These are phyloP conservation scores for Marchantia polymorpha DNA, from an alignment of 225 moss, liverwort and hornwort genomes.

Conservation along the genomic window DNA sequence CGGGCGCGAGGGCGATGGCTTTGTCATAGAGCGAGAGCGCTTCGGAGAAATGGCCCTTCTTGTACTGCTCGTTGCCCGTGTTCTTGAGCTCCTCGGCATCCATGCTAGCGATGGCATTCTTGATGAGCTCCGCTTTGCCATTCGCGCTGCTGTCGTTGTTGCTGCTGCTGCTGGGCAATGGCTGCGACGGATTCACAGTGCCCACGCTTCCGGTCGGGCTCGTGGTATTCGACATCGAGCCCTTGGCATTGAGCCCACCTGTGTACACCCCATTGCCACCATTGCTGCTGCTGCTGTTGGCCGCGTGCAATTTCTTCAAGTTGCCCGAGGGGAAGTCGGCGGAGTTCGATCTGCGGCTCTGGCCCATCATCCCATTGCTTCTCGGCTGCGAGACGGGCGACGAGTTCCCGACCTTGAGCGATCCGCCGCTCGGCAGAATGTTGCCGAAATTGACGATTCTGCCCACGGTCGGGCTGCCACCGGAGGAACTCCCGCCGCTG, in stretches of 20 bases:
- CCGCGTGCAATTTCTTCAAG: slow-evolving; percentile 28
- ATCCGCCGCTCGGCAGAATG: slow-evolving; percentile 43
- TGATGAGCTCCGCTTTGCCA: slow-evolving; percentile 36
- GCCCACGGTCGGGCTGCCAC: slow-evolving; percentile 36
- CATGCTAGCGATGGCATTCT: slow-evolving; percentile 52
- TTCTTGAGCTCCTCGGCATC: slow-evolving; percentile 84
- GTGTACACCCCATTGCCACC: slow-evolving; percentile 18
- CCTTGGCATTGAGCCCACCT: slow-evolving; percentile 21
- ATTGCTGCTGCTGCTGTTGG: slow-evolving; percentile 26
- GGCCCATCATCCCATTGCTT: slow-evolving; percentile 30
- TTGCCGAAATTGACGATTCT: slow-evolving; percentile 46
- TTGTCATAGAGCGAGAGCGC: slow-evolving; percentile 79
- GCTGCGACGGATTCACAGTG: slow-evolving; percentile 14
- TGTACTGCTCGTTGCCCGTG: slow-evolving; percentile 83
- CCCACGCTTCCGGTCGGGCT: slow-evolving; percentile 39
- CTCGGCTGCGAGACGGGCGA: slow-evolving; percentile 30
- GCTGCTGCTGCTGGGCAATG: not conserved
- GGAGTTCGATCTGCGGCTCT: slow-evolving; percentile 45
- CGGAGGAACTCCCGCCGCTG: slow-evolving; percentile 37
- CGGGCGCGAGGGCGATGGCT: slow-evolving; percentile 71
- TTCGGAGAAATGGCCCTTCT: slow-evolving; percentile 76
- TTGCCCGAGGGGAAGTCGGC: slow-evolving; percentile 37
- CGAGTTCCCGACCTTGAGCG: slow-evolving; percentile 26
- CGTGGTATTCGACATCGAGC: slow-evolving; percentile 38
- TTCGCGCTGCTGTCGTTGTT: slow-evolving; percentile 1